Conservation (phyloP, 352 stramenopile genomes). For the Globisporangium recalcitrans region DNA sequence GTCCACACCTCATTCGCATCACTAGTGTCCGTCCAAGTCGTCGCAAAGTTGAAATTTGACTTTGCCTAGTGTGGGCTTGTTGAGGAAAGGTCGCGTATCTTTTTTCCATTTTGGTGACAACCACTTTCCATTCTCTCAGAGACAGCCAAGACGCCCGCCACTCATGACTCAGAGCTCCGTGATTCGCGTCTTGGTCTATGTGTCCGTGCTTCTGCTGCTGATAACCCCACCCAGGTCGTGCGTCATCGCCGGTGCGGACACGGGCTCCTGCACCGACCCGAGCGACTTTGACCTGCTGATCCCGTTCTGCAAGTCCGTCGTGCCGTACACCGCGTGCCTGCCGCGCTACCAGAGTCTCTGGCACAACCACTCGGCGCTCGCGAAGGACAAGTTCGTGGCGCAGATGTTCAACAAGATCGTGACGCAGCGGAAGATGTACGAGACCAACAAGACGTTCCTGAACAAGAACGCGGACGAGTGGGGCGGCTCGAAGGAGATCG, state of each 20-base stretch:
- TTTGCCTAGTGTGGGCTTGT: too few species aligned
- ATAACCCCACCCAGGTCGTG: conserved; percentile 18
- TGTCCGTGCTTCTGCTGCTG: not conserved
- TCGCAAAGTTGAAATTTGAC: not conserved
- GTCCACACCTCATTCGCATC: too few species aligned
- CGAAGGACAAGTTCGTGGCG: conserved; percentile 66
- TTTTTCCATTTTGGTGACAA: not conserved
- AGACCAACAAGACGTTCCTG: conserved; percentile 59
- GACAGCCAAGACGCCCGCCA: not conserved
- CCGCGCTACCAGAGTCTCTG: conserved; percentile 66
- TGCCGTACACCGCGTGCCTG: conserved; percentile 72
- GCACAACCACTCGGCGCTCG: conserved; percentile 70
- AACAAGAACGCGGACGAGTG: conserved; percentile 68
- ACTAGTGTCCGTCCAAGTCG: too few species aligned
- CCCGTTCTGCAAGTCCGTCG: conserved; percentile 62
- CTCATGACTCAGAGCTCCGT: not conserved
- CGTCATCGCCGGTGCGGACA: conserved; percentile 47
- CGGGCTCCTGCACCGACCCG: conserved; percentile 51
- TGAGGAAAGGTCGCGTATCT: conserved; percentile 5
- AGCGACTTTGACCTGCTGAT: conserved; percentile 63
- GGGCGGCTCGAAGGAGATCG: conserved; percentile 44
- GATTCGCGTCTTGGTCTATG: not conserved
- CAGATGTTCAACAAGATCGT: conserved; percentile 66
- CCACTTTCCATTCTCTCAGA: not conserved
- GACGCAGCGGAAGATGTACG: conserved; percentile 42